Evolutionary conservation across 1,139 yeast species (phyloP).

Genomic region (Scheffersomyces stambukii): DNA sequence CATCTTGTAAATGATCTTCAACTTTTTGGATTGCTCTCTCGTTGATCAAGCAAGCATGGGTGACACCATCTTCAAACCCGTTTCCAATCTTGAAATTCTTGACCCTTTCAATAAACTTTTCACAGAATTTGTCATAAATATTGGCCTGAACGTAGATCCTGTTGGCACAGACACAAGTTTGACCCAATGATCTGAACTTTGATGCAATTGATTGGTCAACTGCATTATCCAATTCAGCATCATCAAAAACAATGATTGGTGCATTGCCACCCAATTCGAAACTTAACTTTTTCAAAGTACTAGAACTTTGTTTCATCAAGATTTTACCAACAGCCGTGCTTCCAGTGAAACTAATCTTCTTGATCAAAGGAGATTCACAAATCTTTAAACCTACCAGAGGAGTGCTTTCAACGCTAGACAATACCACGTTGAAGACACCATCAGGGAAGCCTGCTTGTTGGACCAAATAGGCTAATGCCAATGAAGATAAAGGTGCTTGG

Average conservation of each 20-base stretch:
- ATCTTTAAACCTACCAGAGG: conserved; percentile 29
- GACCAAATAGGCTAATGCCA: conserved; percentile 43
- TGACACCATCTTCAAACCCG: conserved; percentile 39
- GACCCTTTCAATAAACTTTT: conserved; percentile 30
- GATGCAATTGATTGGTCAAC: conserved; percentile 49
- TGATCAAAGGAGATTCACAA: conserved; percentile 35
- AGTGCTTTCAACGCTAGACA: conserved; percentile 31
- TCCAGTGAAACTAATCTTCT: conserved; percentile 56
- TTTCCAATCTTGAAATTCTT: conserved; percentile 36
- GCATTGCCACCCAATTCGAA: conserved; percentile 55
- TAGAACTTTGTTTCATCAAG: conserved; percentile 44
- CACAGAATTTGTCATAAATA: conserved; percentile 56
- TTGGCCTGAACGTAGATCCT: conserved; percentile 71
- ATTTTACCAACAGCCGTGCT: conserved; percentile 54
- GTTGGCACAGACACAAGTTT: conserved; percentile 87
- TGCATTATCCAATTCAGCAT: conserved; percentile 46
- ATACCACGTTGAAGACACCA: conserved; percentile 41
- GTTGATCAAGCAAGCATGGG: conserved; percentile 45
- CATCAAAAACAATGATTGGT: conserved; percentile 45
- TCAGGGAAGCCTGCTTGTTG: conserved; percentile 42
- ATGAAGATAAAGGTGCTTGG: conserved; percentile 41
- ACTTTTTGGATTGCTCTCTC: conserved; percentile 37
- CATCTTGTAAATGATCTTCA: conserved; percentile 38
- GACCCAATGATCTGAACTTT: conserved; percentile 73
- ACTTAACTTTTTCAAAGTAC: conserved; percentile 45